phyloP scores from a whole-genome alignment of 2,329 filamentous ascomycete species.

The Madurella fahalii region DNA sequence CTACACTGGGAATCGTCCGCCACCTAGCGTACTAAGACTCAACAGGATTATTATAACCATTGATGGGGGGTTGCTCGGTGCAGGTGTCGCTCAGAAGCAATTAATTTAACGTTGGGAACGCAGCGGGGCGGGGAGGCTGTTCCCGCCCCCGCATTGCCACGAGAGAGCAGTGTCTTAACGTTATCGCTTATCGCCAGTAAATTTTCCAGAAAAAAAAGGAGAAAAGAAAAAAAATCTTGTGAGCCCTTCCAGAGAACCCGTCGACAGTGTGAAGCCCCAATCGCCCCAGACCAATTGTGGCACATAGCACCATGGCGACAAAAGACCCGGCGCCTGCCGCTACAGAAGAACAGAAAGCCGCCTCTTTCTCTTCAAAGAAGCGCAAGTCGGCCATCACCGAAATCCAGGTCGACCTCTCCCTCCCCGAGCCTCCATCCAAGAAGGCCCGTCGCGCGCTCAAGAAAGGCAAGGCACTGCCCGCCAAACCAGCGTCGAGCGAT shows the following conservation, averaged over 20 bases:
- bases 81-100: too few relatives aligned
- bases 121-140: too few relatives aligned
- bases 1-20: too few relatives aligned
- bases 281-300: background rate
- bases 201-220: background rate
- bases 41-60: too few relatives aligned
- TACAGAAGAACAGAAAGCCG: conserved; percentile 4
- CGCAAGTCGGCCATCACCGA: conserved; percentile 68
- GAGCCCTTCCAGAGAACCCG: background rate
- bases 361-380: conserved; percentile 51
- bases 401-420: conserved; percentile 82
- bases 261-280: background rate
- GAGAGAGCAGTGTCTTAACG: background rate
- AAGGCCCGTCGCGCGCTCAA: conserved; percentile 86
- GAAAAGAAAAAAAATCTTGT: background rate
- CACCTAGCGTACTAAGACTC: too few relatives aligned
- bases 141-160: too few relatives aligned
- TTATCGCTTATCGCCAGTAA: background rate
- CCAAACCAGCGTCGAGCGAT: conserved; percentile 40
- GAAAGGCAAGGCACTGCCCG: conserved; percentile 64
- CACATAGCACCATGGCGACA: conserved; percentile 14
- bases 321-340: conserved; percentile 14
- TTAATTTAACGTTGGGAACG: too few relatives aligned
- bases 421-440: conserved; percentile 94
- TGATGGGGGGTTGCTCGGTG: too few relatives aligned